Conservation (phyloP, 2,329 filamentous ascomycete genomes). For the Fusarium clavum region DNA sequence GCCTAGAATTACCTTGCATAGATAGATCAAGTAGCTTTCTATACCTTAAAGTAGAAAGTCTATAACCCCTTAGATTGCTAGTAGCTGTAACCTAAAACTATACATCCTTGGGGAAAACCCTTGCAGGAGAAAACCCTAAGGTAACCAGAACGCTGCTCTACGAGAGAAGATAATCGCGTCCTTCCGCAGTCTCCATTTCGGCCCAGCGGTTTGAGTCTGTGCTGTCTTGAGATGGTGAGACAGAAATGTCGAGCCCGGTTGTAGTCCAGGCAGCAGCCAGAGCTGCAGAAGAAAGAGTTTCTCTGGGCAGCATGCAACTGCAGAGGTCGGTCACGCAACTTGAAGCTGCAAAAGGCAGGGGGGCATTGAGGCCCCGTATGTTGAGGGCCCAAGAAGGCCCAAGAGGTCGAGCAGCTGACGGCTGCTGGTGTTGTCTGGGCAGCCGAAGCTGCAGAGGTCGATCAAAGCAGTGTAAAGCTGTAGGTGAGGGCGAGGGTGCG, state of each 20-base stretch:
- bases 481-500: no score
- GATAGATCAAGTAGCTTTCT: constrained; percentile 25
- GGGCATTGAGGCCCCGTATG: background rate
- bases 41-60: background rate
- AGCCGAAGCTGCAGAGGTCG: background rate
- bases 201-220: background rate
- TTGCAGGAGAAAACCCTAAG: background rate
- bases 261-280: background rate
- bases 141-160: background rate
- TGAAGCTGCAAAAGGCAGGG: constrained; percentile 14
- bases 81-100: background rate
- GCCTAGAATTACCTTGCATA: constrained; percentile 25
- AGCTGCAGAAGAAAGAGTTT: background rate
- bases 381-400: background rate
- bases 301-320: constrained; percentile 15
- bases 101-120: background rate
- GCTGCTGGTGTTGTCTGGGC: background rate
- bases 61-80: background rate
- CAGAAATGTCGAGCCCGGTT: background rate
- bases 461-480: no score
- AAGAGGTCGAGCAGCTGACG: background rate
- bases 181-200: background rate
- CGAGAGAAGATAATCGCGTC: fast-evolving
- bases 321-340: constrained; percentile 25
- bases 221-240: background rate